Base-by-base conservation (phyloP, 2,329 filamentous ascomycete genomes). In the Alternaria panax region DNA sequence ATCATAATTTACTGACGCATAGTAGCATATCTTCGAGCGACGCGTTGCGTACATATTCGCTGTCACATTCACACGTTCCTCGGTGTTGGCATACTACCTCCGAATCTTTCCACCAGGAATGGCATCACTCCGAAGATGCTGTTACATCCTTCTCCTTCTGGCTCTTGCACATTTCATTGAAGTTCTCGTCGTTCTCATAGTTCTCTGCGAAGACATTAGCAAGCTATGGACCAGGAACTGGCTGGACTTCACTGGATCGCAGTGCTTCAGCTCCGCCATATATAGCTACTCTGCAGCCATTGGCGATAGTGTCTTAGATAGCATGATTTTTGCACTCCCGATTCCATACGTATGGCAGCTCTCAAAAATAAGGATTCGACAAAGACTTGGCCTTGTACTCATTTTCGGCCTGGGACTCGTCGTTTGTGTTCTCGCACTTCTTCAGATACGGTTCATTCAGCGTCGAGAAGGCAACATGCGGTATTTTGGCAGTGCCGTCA, bases 11-110 rank as follows among this genome's bases (percentile, higher is more conserved):
- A 32, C 51, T 64, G 7, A 59, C 24, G 3, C 4, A 2, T 16
- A 32, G 7, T 22, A 72, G 62, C 67, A 73, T 46, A 69, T 74
- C 50, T 73, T 72, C 61, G 67, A 68, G 28, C 67, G 71, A 7
- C 68, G 71, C 11, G 70, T 79, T n/a, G 70, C 75, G 32, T 79
- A 78, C 62, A 71, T 78, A 30, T 65, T 71, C 28, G 66, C 74
- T n/a, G 68, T 76, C 2, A 67, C 71, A 3, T 64, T 78, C 5
- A 74, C 68, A 22, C 75, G 76, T 32, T 67, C 75, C 30, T 78
- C 77, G 6, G 59, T 79, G 18, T 53, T 79, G 11, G 60, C 72
- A 24, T 78, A 78, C 58, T 75, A 78, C 50, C 63, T 78, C 6
- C 71, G 77, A 45, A 75, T 79, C 25, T 78, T 79, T 46, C 75